Conservation (phyloP, 345 rosid genomes). For the Streptanthus diversifolius region DNA sequence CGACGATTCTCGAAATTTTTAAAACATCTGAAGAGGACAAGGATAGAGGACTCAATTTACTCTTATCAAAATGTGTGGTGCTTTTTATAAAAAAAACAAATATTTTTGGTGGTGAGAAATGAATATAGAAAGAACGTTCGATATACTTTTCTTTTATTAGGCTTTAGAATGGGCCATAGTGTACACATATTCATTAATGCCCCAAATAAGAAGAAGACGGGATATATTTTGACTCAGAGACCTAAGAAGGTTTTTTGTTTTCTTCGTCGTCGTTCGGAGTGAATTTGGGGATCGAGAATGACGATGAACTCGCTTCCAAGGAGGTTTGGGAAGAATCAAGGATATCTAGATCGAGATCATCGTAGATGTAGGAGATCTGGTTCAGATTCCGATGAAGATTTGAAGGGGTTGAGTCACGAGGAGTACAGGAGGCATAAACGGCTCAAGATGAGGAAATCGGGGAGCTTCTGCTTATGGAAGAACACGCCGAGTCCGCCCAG, state of each 20-base stretch:
- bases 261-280: neutral
- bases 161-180: neutral
- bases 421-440: slow-evolving; percentile 84
- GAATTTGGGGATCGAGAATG: slow-evolving; percentile 15
- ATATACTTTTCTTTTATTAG: neutral
- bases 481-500: slow-evolving; percentile 82
- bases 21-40: slow-evolving; percentile 11
- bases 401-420: slow-evolving; percentile 69
- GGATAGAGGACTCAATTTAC: slow-evolving; percentile 21
- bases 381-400: slow-evolving; percentile 85
- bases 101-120: neutral
- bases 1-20: slow-evolving; percentile 42
- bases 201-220: neutral
- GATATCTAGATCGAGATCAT: slow-evolving; percentile 48
- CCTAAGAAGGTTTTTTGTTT: no score
- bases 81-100: neutral
- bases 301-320: slow-evolving; percentile 51
- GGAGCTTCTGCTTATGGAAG: slow-evolving; percentile 60
- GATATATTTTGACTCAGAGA: no score
- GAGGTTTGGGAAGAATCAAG: slow-evolving; percentile 48
- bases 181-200: neutral
- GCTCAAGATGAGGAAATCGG: slow-evolving; percentile 74
- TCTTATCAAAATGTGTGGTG: slow-evolving; percentile 1
- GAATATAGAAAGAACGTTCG: neutral
- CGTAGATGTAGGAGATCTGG: slow-evolving; percentile 46